phyloP scores from a whole-genome alignment of 768 basidiomycete species.

The Boletus coccyginus region DNA sequence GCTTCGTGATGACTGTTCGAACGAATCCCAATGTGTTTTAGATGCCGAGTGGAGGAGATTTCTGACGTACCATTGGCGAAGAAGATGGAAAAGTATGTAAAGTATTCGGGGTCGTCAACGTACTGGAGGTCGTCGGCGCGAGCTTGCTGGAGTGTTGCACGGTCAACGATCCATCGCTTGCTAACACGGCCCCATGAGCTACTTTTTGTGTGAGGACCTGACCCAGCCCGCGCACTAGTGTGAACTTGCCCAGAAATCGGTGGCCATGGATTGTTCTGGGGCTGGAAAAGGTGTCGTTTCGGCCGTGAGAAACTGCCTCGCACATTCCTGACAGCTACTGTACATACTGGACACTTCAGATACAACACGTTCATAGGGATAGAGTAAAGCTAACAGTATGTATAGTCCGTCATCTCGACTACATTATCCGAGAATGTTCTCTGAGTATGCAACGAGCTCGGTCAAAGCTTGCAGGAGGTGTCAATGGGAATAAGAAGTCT shows the following conservation, averaged over 20 bases:
- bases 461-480: slow-evolving; percentile 17
- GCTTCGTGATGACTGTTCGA: slow-evolving; percentile 70
- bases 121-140: slow-evolving; percentile 76
- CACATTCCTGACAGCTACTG: no score
- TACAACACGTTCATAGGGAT: no score
- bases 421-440: neutral
- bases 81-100: slow-evolving; percentile 84
- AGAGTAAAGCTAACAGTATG: neutral
- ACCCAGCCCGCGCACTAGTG: slow-evolving; percentile 60
- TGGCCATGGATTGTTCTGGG: slow-evolving; percentile 54
- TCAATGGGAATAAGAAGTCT: neutral
- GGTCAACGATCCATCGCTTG: slow-evolving; percentile 90
- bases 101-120: slow-evolving; percentile 70
- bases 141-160: slow-evolving; percentile 70
- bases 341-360: neutral
- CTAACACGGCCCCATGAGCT: slow-evolving; percentile 40
- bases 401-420: neutral
- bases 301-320: no score
- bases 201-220: slow-evolving; percentile 5
- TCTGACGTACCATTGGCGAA: slow-evolving; percentile 70
- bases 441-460: neutral
- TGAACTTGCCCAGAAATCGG: slow-evolving; percentile 90
- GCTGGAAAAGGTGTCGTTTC: neutral
- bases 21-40: neutral
- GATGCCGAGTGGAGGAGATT: neutral